Evolutionary conservation across 192 early-diverging fungal species (phyloP), one percentile per base, ranked within the genome.

Genomic region (Backusella parvicylindrica): DNA sequence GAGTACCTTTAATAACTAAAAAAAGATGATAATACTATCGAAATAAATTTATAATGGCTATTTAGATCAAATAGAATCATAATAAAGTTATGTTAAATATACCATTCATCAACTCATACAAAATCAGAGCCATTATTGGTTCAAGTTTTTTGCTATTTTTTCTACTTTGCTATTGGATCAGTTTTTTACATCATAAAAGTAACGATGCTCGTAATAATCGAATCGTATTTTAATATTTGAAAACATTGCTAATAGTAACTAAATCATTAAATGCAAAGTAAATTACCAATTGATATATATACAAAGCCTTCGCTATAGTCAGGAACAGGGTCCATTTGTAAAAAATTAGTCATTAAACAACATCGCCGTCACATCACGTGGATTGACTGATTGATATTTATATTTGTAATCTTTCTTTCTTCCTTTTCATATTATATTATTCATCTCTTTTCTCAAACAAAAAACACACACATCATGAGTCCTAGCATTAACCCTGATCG

Each of bases 401-500:
- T 60, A 60, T 60, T 60, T 60, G 53, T 60, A 23, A 26, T 60
- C 53, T 9, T 50, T 56, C 23, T 26, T 56, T 56, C 12, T 56
- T 56, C 23, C 23, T 56, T 60, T 60, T 12, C 11, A 13, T 28
- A 60, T 60, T 60, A 13, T 28, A 60, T 60, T 60, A 60, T 60
- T 60, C 53, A 60, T 60, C 53, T 60, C 53, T 60, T 60, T 60
- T 60, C 53, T 60, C 53, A 60, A 60, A 28, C 53, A 60, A 60
- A 60, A 26, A 23, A 56, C 40, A 41, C 40, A 28, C 53, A 60
- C 37, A 70, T 31, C 68, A 70, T 70, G 68, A 38, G 37, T 16
- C 38, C 26, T 28, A 41, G 23, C 38, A 23, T 81, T 18, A 81
- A 81, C 33, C 75, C 80, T 18, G 38, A 73, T 30, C 84, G 94